phyloP scores from a whole-genome alignment of 116 monocot species.

The Posidonia oceanica region DNA sequence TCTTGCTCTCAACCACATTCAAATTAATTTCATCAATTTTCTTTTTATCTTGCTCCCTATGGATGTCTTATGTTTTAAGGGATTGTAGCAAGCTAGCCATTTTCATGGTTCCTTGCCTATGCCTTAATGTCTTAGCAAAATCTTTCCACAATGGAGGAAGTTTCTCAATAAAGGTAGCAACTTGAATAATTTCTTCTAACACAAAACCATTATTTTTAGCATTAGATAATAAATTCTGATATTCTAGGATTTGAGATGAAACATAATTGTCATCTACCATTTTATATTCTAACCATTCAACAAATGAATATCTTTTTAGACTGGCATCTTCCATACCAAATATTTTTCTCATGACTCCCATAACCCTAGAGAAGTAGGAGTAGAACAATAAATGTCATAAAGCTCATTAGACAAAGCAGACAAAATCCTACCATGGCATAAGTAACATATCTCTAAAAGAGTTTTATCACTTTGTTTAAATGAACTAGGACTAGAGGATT shows the following conservation, averaged over 20 bases:
- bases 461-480: too few species aligned
- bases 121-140: background rate
- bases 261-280: background rate
- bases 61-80: slow-evolving; percentile 3
- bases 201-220: slow-evolving; percentile 4
- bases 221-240: slow-evolving; percentile 7
- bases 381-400: slow-evolving; percentile 4
- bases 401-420: slow-evolving; percentile 6
- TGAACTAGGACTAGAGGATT: too few species aligned
- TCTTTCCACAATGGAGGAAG: slow-evolving; percentile 6
- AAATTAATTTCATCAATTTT: background rate
- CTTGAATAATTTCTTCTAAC: slow-evolving; percentile 5
- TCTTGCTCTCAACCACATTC: background rate
- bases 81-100: background rate
- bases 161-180: slow-evolving; percentile 4
- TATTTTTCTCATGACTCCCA: slow-evolving; percentile 2
- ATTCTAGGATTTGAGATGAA: background rate
- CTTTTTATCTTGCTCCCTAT: slow-evolving; percentile 1
- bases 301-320: slow-evolving; percentile 5
- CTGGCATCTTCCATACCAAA: slow-evolving; percentile 1
- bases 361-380: background rate
- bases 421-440: slow-evolving; percentile 9
- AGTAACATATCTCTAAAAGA: background rate
- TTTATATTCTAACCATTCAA: slow-evolving; percentile 6
- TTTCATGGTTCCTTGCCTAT: slow-evolving; percentile 2